phyloP scores from a whole-genome alignment of 2,329 filamentous ascomycete species.

The Microsporum audouinii region DNA sequence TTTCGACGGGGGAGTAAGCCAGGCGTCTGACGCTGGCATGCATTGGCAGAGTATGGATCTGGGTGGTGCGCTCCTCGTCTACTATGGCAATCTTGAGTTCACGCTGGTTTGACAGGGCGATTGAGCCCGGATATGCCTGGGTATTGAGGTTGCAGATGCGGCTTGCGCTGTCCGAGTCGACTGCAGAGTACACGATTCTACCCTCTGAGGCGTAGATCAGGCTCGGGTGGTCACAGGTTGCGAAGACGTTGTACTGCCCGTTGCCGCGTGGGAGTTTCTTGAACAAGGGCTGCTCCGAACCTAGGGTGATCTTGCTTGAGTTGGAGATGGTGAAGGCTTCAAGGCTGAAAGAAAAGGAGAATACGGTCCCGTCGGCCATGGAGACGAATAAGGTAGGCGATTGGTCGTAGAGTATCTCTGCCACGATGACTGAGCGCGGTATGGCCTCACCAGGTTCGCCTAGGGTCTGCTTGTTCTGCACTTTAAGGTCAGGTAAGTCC shows the following conservation, averaged over 20 bases:
- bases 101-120: conserved; percentile 65
- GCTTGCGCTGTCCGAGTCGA: conserved; percentile 76
- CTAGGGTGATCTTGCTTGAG: conserved; percentile 71
- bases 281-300: conserved; percentile 72
- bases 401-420: conserved; percentile 57
- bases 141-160: conserved; percentile 74
- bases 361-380: conserved; percentile 82
- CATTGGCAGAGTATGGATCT: conserved; percentile 69
- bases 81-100: conserved; percentile 70
- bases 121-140: conserved; percentile 65
- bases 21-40: conserved; percentile 75
- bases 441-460: conserved; percentile 60
- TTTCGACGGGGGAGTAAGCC: conserved; percentile 67
- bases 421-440: conserved; percentile 68
- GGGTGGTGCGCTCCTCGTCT: conserved; percentile 74
- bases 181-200: conserved; percentile 81
- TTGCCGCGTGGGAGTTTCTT: conserved; percentile 60
- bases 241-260: conserved; percentile 68
- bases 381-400: conserved; percentile 73
- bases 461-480: conserved; percentile 54
- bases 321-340: conserved; percentile 53
- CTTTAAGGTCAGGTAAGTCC: conserved; percentile 53
- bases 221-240: conserved; percentile 86
- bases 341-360: conserved; percentile 64
- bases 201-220: conserved; percentile 84